These are phyloP conservation scores for Alternaria hordeiaustralica DNA, from an alignment of 2,329 filamentous ascomycete species.

Conservation along the genomic window DNA sequence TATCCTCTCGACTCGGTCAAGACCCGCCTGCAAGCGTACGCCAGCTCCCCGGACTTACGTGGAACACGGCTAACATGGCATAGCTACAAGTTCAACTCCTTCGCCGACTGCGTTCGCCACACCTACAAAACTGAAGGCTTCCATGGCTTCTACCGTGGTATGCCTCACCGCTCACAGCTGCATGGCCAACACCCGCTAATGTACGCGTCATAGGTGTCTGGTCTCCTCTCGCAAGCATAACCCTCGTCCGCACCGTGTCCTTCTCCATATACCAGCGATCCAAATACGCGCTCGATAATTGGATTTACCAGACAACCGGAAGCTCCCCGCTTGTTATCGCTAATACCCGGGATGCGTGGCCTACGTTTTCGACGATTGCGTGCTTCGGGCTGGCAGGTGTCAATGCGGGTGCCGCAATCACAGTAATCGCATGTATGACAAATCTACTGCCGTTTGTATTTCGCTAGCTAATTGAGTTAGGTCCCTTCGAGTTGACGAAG, in stretches of 20 bases:
- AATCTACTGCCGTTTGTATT: not conserved
- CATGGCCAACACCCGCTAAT: slow-evolving; percentile 14
- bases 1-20: slow-evolving; percentile 90
- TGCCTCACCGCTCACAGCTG: slow-evolving; percentile 23
- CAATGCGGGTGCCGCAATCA: slow-evolving; percentile 79
- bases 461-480: slow-evolving; percentile 48
- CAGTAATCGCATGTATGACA: slow-evolving; percentile 72
- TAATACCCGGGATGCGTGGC: slow-evolving; percentile 72
- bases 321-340: slow-evolving; percentile 76
- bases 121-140: slow-evolving; percentile 69
- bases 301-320: slow-evolving; percentile 69
- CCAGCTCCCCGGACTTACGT: slow-evolving; percentile 3
- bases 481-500: slow-evolving; percentile 89
- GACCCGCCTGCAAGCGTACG: slow-evolving; percentile 80
- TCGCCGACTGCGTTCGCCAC: slow-evolving; percentile 74
- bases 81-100: slow-evolving; percentile 74
- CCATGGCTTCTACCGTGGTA: slow-evolving; percentile 61
- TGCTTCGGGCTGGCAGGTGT: slow-evolving; percentile 82
- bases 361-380: slow-evolving; percentile 73
- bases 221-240: slow-evolving; percentile 81
- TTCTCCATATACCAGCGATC: slow-evolving; percentile 81
- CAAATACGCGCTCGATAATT: slow-evolving; percentile 75
- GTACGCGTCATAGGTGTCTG: slow-evolving; percentile 63
- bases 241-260: slow-evolving; percentile 76
- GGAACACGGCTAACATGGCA: slow-evolving; percentile 21